Base-by-base conservation (phyloP, 2,329 filamentous ascomycete genomes). In the Fusarium vanettenii region DNA sequence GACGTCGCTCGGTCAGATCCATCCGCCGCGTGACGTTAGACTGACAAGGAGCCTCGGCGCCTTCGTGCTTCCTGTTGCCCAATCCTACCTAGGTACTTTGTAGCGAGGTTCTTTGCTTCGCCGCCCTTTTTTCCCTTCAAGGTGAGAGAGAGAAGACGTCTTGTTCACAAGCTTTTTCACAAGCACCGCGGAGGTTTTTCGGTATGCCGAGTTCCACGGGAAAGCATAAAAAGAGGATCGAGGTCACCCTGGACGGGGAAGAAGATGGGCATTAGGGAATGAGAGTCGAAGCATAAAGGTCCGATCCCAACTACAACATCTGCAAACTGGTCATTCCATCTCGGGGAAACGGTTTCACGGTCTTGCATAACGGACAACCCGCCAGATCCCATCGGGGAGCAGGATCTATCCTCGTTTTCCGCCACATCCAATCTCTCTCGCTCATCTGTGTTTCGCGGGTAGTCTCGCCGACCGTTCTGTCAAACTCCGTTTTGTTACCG, bases 91-190 rank as follows among this genome's bases (percentile, higher is more conserved):
- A 68, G 71, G 62, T 29, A 57, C 39, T 20, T 20, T 25, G 43
- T 48, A 48, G n/a, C 43, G 20, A 48, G 43, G 43, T 48, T 45
- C 1, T 13, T 13, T 43, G 39, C 35, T 13, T 45, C 43, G 20
- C 43, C 20, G 43, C 43, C 43, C 43, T 25, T 18, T 18, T 18
- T 50, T 22, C 31, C n/a, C 20, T 45, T 37, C 35, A 5, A 43
- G 20, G 22, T 52, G 63, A 60, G 62, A 67, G 56, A 69, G 64
- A 69, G 57, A 39, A 27, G 29, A 50, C 20, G 20, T 25, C 43
- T 45, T 45, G 20, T 60, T 74, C 72, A 74, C 72, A 74, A 74
- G 72, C 71, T 72, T 33, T 74, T 74, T 74, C 72, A 74, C 72
- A 66, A 74, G 72, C 71, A 27, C 61, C 52, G 41, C 56, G 67